Percentiles rank a stretch among this genome's conserved stretches.
phyloP scores from a whole-genome alignment of 2,329 filamentous ascomycete species.

The Pestalotiopsis sp. region DNA sequence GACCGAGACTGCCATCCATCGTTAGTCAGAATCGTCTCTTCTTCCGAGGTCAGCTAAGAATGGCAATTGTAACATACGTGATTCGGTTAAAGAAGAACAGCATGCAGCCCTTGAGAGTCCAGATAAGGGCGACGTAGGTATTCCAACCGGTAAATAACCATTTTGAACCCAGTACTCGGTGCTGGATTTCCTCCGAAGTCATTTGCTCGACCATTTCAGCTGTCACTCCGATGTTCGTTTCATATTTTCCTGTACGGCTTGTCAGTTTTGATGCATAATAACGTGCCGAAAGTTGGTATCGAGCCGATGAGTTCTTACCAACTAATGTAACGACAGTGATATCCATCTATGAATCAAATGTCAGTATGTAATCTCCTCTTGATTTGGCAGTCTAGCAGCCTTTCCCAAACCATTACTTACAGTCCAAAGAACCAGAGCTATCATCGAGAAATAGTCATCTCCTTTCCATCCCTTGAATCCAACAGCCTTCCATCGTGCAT shows the following conservation, averaged over 20 bases:
- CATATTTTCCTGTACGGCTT: conserved; percentile 32
- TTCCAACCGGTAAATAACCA: conserved; percentile 39
- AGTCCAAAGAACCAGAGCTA: conserved; percentile 40
- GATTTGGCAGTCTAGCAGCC: not conserved
- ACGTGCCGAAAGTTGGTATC: not conserved
- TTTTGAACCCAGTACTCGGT: conserved; percentile 30
- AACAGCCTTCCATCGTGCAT: conserved; percentile 39
- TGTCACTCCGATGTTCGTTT: conserved; percentile 40
- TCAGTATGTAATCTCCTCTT: not conserved
- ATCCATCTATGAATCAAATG: not conserved
- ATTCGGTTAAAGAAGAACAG: conserved; percentile 45
- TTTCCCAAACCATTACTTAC: conserved; percentile 24
- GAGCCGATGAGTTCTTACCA: not conserved
- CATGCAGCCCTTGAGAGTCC: conserved; percentile 44
- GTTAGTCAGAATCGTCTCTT: not conserved
- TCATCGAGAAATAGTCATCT: conserved; percentile 44
- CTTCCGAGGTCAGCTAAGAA: not conserved
- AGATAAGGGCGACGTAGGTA: conserved; percentile 44
- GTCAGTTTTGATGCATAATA: not conserved
- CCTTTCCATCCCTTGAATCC: conserved; percentile 42
- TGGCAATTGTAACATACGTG: conserved; percentile 35
- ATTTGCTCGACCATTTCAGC: conserved; percentile 33
- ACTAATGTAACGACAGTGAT: not conserved
- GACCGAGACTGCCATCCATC: not conserved
- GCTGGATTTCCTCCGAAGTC: conserved; percentile 29